Base-by-base conservation (phyloP, 116 monocot genomes). In the Dioscorea cayenensis region DNA sequence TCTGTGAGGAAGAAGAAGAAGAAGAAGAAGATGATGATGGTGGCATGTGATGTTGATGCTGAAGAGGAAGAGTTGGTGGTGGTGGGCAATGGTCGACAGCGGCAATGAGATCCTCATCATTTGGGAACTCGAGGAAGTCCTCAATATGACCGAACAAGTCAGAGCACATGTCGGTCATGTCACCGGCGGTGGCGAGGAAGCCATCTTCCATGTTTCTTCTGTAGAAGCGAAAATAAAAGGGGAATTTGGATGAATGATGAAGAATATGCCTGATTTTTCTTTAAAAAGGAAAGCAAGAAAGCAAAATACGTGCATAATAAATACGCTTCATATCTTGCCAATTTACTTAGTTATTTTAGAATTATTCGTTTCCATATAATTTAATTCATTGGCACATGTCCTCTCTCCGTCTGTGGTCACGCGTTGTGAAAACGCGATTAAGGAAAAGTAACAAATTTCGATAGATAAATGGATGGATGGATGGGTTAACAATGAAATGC, bases 71-170 rank as follows among this genome's bases (percentile, higher is more conserved):
- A 32, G 60, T 19, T 60, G 1, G 21, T 18, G 60, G 0, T 7
- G 60, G 60, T 19, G 20, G 19, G 20, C 60, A 60, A 22, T 14
- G 60, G 60, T 60, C 60, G 60, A 14, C 60, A n/a, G 8, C 60
- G 60, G 19, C 60, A n/a, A 77, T 63, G 16, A 69, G 17, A 9
- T 29, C 66, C n/a, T 74, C 74, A 5, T 81, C 84, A n/a, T 78
- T 68, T 14, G 82, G 65, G 66, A 76, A 79, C 60, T 83, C 76
- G 49, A 83, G 76, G 11, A 83, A 51, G 65, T 83, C 83, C 2
- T 83, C 83, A 49, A 83, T 79, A 36, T 75, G 76, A 20, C 76
- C 83, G 50, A 83, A 83, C 18, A 75, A 69, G 22, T 76, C 79
- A 5, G 62, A 74, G 52, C 73, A 52, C 60, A 78, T 51, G 55